phyloP scores from a whole-genome alignment of 2,329 filamentous ascomycete genomes.

The Beauveria australis region DNA sequence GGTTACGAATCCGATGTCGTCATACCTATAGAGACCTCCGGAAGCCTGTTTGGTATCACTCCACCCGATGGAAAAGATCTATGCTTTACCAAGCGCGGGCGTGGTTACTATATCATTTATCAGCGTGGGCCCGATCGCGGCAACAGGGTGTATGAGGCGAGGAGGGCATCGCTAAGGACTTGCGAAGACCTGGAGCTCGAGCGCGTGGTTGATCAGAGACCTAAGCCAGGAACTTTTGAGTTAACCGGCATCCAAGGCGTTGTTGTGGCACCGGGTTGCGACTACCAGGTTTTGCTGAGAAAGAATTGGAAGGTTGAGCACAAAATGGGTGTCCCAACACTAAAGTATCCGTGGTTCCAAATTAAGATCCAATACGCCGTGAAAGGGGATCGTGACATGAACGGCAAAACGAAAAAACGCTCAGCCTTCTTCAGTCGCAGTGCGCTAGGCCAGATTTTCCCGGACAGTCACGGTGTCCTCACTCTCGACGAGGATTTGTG shows the following conservation, averaged over 20 bases:
- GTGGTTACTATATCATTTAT: neutral
- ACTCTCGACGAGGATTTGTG: neutral
- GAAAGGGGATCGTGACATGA: too few relatives aligned
- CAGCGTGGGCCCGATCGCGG: neutral
- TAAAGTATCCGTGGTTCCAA: neutral
- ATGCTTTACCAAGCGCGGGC: neutral
- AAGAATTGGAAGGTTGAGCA: neutral
- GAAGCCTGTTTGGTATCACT: neutral
- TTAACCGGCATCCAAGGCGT: neutral
- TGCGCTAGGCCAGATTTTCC: neutral
- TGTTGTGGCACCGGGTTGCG: neutral
- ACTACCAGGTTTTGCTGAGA: neutral
- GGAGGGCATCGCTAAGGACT: neutral
- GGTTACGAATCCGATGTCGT: neutral
- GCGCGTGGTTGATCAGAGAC: neutral
- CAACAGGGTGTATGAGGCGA: neutral
- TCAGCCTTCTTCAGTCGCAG: neutral
- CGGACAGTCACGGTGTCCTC: neutral
- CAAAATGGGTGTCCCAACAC: neutral
- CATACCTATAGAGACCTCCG: neutral
- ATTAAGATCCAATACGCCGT: too few relatives aligned
- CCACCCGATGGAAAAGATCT: neutral
- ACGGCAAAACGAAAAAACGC: neutral
- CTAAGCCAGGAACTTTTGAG: neutral
- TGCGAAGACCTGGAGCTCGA: neutral